Conservation (phyloP, 2,329 filamentous ascomycete species). For the Sporothrix schenckii region DNA sequence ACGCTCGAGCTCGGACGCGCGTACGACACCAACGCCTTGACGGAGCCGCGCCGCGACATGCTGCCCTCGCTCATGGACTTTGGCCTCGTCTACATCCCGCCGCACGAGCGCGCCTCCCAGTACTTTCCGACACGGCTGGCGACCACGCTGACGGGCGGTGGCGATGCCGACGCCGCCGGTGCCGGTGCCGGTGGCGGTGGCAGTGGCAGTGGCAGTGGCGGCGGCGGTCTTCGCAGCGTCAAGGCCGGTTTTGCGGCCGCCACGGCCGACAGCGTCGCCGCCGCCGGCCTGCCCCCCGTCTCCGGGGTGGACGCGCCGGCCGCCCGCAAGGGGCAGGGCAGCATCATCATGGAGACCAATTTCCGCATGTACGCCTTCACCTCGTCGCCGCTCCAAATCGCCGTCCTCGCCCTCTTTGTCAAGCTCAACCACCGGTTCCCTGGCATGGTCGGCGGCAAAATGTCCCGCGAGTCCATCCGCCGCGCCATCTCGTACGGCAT, state of each 20-base stretch:
- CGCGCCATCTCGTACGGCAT: conserved; percentile 88
- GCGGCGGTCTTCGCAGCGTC: conserved; percentile 63
- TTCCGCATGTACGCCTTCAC: conserved; percentile 98
- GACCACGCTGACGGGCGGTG: conserved; percentile 83
- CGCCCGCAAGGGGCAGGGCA: conserved; percentile 62
- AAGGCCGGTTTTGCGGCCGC: conserved; percentile 70
- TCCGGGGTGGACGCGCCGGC: conserved; percentile 41
- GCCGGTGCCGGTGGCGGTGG: background rate
- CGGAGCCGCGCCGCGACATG: conserved; percentile 81
- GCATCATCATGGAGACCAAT: conserved; percentile 96
- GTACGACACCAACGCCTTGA: conserved; percentile 84
- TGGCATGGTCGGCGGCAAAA: conserved; percentile 88
- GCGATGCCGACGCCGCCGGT: conserved; percentile 50
- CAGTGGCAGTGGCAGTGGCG: background rate
- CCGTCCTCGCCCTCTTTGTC: conserved; percentile 86
- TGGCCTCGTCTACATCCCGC: conserved; percentile 79
- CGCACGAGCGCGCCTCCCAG: conserved; percentile 56
- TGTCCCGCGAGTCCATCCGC: conserved; percentile 86
- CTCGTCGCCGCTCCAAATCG: conserved; percentile 88
- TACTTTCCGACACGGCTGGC: conserved; percentile 92
- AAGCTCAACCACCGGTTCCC: conserved; percentile 88
- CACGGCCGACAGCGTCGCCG: conserved; percentile 51
- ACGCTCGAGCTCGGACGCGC: conserved; percentile 88
- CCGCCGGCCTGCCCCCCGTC: conserved; percentile 54
- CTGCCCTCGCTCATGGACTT: conserved; percentile 90